Evolutionary conservation across 768 basidiomycete species (phyloP), one percentile per base, ranked within the genome.

Genomic region (Podaxis sp.): DNA sequence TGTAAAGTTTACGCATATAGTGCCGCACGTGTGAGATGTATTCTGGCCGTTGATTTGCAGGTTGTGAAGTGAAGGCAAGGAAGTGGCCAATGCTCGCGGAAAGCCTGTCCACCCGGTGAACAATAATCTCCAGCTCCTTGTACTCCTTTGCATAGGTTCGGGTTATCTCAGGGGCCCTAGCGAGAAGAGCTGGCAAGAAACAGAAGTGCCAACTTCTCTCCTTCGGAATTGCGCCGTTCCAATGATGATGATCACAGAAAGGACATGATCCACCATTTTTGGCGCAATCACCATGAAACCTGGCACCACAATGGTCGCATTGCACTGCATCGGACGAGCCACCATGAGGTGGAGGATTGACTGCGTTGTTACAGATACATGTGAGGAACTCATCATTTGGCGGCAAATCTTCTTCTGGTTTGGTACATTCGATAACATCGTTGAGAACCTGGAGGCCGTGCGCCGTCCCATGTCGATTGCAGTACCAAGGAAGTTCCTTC

Each of bases 241-340:
- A 94, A 69, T 94, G 93, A 64, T 93, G 89, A 67, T 93, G 91
- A 66, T 94, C 92, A 66, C 92, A 94, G 78, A 94, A 94, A 0
- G 92, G 92, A 70, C 92, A 94, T 4, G 92, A 94, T 38, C 92
- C 93, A n/a, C 92, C 92, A 65, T 89, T 91, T 66, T 87, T 88
- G 11, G 91, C 92, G 67, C 92, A 94, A 54, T 86, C 81, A 4
- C 91, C 91, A 64, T 94, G 92, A 75, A 94, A 94, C 54, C 91
- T 80, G 53, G 92, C 93, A 71, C 84, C 91, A 65, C 92, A 94
- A 67, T 94, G 91, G 70, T 94, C 92, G 71, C 92, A 94, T 71
- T 94, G 93, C 15, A 94, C 93, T 1, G 93, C 92, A 70, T 93
- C 91, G 0, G 93, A 93, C 29, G 82, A 78, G 22, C 79, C 76